These are phyloP conservation scores for Emericellopsis atlantica DNA, from an alignment of 2,329 filamentous ascomycete genomes.

Conservation along the genomic window DNA sequence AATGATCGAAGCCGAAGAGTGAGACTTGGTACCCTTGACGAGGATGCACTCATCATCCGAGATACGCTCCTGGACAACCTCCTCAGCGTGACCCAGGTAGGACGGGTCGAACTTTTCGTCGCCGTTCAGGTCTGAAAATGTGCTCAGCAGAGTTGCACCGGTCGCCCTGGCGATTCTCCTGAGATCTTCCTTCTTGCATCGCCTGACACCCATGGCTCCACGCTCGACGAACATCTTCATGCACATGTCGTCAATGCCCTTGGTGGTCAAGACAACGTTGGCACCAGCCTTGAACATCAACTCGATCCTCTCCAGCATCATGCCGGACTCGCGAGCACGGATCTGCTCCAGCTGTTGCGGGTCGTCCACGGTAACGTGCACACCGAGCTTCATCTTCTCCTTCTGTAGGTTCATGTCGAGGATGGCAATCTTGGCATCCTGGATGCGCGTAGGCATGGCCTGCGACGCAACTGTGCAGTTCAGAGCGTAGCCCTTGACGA, in stretches of 20 bases:
- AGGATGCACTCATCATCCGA: conserved; percentile 98
- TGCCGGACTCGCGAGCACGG: conserved; percentile 79
- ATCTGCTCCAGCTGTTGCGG: conserved; percentile 97
- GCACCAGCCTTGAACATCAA: conserved; percentile 97
- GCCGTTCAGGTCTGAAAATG: conserved; percentile 89
- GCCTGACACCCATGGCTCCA: conserved; percentile 87
- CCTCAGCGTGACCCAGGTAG: conserved; percentile 81
- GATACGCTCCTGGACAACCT: conserved; percentile 96
- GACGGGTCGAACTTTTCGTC: conserved; percentile 93
- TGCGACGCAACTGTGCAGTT: conserved; percentile 99
- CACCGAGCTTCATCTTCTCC: conserved; percentile 97
- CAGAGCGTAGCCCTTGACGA: conserved; percentile 92
- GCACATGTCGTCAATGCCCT: conserved; percentile 94
- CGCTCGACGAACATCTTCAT: conserved; percentile 91
- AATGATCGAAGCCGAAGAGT: conserved; percentile 90
- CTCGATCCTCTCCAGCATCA: conserved; percentile 87
- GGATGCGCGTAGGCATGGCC: conserved; percentile 88
- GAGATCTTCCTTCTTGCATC: conserved; percentile 98
- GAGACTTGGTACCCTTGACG: conserved; percentile 88
- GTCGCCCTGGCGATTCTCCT: conserved; percentile 92
- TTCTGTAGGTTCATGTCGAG: conserved; percentile 98
- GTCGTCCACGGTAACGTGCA: conserved; percentile 96
- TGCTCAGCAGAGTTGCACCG: conserved; percentile 84
- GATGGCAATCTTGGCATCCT: conserved; percentile 91
- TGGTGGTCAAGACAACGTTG: conserved; percentile 92